Conservation (phyloP, 1,284 basidiomycete genomes). For the Cystobasidium sp. region DNA sequence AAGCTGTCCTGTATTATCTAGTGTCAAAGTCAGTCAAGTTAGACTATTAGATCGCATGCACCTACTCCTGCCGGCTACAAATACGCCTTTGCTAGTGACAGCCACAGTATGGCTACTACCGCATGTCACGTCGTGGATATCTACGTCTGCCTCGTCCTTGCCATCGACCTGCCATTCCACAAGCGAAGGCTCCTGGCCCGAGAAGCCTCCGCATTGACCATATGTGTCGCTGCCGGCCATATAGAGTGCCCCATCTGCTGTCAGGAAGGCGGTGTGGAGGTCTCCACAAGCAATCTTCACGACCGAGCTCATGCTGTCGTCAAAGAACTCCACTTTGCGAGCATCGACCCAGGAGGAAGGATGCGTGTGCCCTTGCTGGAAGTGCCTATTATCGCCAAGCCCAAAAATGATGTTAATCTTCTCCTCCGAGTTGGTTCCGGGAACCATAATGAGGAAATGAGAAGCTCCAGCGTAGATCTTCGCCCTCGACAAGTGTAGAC, state of each 20-base stretch:
- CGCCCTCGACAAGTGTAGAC: not conserved
- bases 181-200: slow-evolving; percentile 25
- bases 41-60: not conserved
- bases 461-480: slow-evolving; percentile 25
- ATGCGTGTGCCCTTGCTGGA: slow-evolving; percentile 33
- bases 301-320: slow-evolving; percentile 14
- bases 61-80: slow-evolving; percentile 29
- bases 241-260: slow-evolving; percentile 27
- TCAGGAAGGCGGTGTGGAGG: slow-evolving; percentile 28
- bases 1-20: slow-evolving; percentile 36
- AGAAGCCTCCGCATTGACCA: slow-evolving; percentile 35
- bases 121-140: slow-evolving; percentile 30
- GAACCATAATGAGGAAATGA: slow-evolving; percentile 21
- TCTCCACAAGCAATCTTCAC: slow-evolving; percentile 26
- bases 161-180: slow-evolving; percentile 8
- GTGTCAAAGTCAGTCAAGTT: not conserved
- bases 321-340: slow-evolving; percentile 17
- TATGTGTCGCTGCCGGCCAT: slow-evolving; percentile 22
- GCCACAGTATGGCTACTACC: slow-evolving; percentile 33
- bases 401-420: not conserved
- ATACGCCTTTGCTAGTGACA: slow-evolving; percentile 10
- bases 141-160: not conserved
- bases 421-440: not conserved
- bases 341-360: slow-evolving; percentile 1
- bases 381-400: slow-evolving; percentile 37